These are phyloP conservation scores for Euphorbia peplus DNA, from an alignment of 345 rosid genomes.

Conservation along the genomic window DNA sequence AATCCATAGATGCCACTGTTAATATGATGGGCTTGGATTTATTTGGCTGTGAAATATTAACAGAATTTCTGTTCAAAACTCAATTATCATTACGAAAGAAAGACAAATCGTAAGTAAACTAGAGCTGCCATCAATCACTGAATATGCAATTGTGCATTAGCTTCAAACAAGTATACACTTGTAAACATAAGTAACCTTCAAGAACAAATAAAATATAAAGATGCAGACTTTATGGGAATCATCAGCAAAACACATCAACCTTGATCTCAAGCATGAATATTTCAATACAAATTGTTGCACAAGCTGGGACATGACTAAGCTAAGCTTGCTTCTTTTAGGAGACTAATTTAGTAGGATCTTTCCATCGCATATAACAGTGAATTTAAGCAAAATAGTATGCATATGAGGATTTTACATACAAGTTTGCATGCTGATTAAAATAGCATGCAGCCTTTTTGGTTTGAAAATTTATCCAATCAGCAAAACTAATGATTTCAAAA, in stretches of 20 bases:
- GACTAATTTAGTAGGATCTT: neutral
- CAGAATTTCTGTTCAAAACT: neutral
- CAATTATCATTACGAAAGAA: neutral
- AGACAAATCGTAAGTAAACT: neutral
- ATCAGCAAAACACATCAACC: neutral
- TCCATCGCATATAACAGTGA: neutral
- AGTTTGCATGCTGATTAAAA: neutral
- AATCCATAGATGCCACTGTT: slow-evolving; percentile 78
- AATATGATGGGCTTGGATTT: slow-evolving; percentile 70
- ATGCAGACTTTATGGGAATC: neutral
- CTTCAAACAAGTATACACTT: neutral
- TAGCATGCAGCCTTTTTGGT: neutral
- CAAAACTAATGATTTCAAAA: too few relatives aligned
- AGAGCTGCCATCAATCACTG: neutral
- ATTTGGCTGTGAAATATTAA: slow-evolving; percentile 42
- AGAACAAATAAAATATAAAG: neutral
- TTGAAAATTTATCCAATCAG: neutral
- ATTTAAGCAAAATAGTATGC: neutral
- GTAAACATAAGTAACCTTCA: neutral
- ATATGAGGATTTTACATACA: neutral
- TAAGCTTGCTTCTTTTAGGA: neutral
- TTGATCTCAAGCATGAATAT: neutral
- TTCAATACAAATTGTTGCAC: neutral
- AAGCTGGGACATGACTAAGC: neutral
- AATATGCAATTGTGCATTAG: neutral